Conservation (phyloP, 768 basidiomycete species). For the Phanerodontia chrysosporium region DNA sequence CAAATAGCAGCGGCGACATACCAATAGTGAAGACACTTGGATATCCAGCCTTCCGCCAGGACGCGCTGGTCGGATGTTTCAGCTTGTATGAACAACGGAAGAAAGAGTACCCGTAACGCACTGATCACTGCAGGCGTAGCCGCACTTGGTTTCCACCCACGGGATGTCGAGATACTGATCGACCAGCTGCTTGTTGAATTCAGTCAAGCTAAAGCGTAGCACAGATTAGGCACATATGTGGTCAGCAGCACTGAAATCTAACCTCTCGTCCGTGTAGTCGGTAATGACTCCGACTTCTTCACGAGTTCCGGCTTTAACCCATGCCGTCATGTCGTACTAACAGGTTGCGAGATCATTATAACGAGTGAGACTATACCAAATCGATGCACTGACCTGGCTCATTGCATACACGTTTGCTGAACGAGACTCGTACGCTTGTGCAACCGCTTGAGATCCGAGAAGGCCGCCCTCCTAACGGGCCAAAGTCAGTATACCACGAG, state of each 20-base stretch:
- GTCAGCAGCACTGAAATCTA: conserved; percentile 23
- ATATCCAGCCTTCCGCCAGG: conserved; percentile 84
- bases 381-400: conserved; percentile 57
- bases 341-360: conserved; percentile 7
- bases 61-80: conserved; percentile 46
- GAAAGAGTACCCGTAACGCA: conserved; percentile 34
- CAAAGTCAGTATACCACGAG: background rate
- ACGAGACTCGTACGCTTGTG: conserved; percentile 62
- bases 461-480: conserved; percentile 73
- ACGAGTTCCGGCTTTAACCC: conserved; percentile 72
- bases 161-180: conserved; percentile 81
- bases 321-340: conserved; percentile 90
- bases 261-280: conserved; percentile 52
- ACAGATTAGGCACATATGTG: background rate
- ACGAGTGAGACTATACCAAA: background rate
- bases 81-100: conserved; percentile 23
- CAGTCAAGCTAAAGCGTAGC: conserved; percentile 54
- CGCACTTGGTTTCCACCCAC: conserved; percentile 84
- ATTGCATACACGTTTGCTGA: conserved; percentile 71
- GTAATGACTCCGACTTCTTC: conserved; percentile 75
- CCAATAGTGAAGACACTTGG: conserved; percentile 82
- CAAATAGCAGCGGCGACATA: conserved; percentile 26
- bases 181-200: conserved; percentile 75
- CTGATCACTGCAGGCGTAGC: conserved; percentile 95
- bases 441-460: conserved; percentile 88